These are phyloP conservation scores for Sarcocystis neurona DNA, from an alignment of 169 alveolate species.

Conservation along the genomic window DNA sequence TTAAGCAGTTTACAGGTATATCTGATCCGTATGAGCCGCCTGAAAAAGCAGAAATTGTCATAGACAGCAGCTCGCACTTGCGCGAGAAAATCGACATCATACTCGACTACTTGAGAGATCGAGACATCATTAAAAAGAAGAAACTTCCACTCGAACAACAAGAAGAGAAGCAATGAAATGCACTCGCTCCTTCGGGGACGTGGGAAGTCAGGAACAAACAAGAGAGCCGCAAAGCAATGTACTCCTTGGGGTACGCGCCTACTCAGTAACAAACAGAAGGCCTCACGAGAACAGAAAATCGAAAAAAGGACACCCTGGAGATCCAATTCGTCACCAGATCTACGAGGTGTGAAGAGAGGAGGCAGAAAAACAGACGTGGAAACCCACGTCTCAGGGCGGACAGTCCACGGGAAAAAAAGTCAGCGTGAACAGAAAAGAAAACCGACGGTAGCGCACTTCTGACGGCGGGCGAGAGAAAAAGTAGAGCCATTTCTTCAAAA, in stretches of 20 bases:
- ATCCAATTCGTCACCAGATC: too few species aligned
- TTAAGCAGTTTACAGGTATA: constrained; percentile 67
- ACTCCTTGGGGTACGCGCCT: background rate
- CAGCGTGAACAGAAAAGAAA: too few species aligned
- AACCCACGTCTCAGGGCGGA: too few species aligned
- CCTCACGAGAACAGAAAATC: background rate
- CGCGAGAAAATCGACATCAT: constrained; percentile 43
- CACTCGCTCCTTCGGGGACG: too few species aligned
- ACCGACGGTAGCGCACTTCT: too few species aligned
- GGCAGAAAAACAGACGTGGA: too few species aligned
- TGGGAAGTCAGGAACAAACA: too few species aligned
- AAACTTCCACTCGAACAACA: background rate
- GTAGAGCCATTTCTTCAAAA: too few species aligned
- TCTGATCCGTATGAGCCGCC: constrained; percentile 70
- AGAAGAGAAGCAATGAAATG: background rate
- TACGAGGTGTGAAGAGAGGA: too few species aligned
- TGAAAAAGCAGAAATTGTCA: constrained; percentile 47
- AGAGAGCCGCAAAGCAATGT: background rate
- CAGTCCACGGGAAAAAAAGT: too few species aligned
- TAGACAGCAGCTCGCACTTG: constrained; percentile 54
- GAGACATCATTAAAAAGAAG: constrained; percentile 20
- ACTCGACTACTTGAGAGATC: constrained; percentile 44
- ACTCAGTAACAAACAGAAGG: background rate
- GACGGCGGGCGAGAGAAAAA: too few species aligned
- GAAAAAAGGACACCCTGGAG: too few species aligned